These are phyloP conservation scores for Atkinsonella hypoxylon DNA, from an alignment of 2,329 filamentous ascomycete genomes.

Conservation along the genomic window DNA sequence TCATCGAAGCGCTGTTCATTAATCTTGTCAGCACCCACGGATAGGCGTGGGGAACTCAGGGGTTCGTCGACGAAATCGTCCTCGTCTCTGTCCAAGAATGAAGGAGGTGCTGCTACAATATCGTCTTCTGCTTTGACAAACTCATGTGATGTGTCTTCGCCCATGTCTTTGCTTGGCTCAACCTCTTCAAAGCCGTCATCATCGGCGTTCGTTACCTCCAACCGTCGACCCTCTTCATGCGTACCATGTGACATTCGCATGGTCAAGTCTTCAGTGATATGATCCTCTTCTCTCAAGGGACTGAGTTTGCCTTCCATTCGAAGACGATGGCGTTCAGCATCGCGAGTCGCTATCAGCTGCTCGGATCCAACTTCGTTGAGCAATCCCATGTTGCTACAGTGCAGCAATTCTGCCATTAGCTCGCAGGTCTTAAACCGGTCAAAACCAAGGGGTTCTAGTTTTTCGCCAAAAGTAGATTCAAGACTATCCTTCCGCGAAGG, in stretches of 20 bases:
- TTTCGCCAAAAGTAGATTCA: slow-evolving; percentile 77
- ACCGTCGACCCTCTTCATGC: slow-evolving; percentile 50
- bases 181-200: slow-evolving; percentile 96
- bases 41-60: slow-evolving; percentile 54
- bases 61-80: slow-evolving; percentile 72
- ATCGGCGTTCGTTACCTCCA: slow-evolving; percentile 69
- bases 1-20: slow-evolving; percentile 42
- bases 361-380: slow-evolving; percentile 88
- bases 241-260: slow-evolving; percentile 41
- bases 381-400: slow-evolving; percentile 97
- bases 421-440: slow-evolving; percentile 99
- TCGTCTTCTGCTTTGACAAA: slow-evolving; percentile 50
- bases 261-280: slow-evolving; percentile 44
- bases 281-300: slow-evolving; percentile 27
- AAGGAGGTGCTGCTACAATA: slow-evolving; percentile 22
- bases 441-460: slow-evolving; percentile 89
- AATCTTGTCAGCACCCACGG: slow-evolving; percentile 45
- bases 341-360: slow-evolving; percentile 67
- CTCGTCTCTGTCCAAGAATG: slow-evolving; percentile 40
- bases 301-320: slow-evolving; percentile 62
- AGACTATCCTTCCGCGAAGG: slow-evolving; percentile 62
- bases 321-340: slow-evolving; percentile 69
- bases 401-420: slow-evolving; percentile 91
- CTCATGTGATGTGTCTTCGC: slow-evolving; percentile 60
- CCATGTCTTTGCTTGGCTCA: slow-evolving; percentile 53